Conservation (phyloP, 2,329 filamentous ascomycete species). For the Fusarium robinianum region DNA sequence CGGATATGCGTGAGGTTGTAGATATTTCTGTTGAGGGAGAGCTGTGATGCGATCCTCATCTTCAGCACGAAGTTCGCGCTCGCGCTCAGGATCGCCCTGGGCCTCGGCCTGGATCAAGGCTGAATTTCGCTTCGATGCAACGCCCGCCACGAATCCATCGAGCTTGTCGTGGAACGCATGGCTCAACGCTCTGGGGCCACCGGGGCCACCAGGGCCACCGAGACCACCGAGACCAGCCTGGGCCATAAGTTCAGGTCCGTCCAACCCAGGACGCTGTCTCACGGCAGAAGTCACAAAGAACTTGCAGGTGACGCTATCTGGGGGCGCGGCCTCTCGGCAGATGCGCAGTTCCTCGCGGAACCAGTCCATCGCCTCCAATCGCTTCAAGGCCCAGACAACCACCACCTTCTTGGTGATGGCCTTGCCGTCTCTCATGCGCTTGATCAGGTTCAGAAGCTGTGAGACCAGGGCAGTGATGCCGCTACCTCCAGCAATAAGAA, state of each 20-base stretch:
- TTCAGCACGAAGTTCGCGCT: slow-evolving; percentile 78
- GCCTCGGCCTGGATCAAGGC: slow-evolving; percentile 82
- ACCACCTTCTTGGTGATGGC: slow-evolving; percentile 89
- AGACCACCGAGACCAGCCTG: slow-evolving; percentile 29
- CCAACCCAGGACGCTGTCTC: slow-evolving; percentile 40
- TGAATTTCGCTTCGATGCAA: slow-evolving; percentile 85
- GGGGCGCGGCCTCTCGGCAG: slow-evolving; percentile 85
- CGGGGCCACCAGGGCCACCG: slow-evolving; percentile 26
- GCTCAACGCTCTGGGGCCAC: slow-evolving; percentile 64
- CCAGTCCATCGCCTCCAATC: slow-evolving; percentile 94
- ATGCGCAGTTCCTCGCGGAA: slow-evolving; percentile 94
- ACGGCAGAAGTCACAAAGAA: slow-evolving; percentile 86
- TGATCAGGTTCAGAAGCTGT: slow-evolving; percentile 90
- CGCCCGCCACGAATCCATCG: slow-evolving; percentile 83
- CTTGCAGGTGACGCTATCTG: slow-evolving; percentile 87
- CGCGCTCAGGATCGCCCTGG: slow-evolving; percentile 75
- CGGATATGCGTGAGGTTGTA: slow-evolving; percentile 56
- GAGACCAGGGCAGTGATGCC: slow-evolving; percentile 93
- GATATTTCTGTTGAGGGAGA: slow-evolving; percentile 70
- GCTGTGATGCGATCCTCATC: slow-evolving; percentile 85
- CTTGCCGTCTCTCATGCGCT: slow-evolving; percentile 92
- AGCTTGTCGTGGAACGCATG: slow-evolving; percentile 83
- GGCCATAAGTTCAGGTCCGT: slow-evolving; percentile 52
- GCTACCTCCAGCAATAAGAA: slow-evolving; percentile 91
- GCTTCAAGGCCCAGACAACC: slow-evolving; percentile 92